These are phyloP conservation scores for Raffaelea ambrosiae DNA, from an alignment of 2,329 filamentous ascomycete species.

Conservation along the genomic window DNA sequence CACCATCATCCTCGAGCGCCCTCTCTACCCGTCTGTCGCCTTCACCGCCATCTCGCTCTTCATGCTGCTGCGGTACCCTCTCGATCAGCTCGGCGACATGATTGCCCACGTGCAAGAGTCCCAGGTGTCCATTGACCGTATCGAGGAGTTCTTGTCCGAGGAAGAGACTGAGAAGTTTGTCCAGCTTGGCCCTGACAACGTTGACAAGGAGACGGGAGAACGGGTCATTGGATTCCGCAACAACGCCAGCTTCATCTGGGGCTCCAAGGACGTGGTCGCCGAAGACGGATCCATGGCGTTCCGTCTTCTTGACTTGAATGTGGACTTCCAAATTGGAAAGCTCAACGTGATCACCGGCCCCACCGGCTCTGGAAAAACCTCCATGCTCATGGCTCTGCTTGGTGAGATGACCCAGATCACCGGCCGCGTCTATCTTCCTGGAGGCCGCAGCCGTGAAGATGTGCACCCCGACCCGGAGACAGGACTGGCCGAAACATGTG, in stretches of 20 bases:
- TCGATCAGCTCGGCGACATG: slow-evolving; percentile 98
- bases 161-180: slow-evolving; percentile 94
- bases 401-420: slow-evolving; percentile 88
- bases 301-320: slow-evolving; percentile 71
- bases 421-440: slow-evolving; percentile 77
- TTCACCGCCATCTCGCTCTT: slow-evolving; percentile 97
- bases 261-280: slow-evolving; percentile 53
- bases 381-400: slow-evolving; percentile 86
- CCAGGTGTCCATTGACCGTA: slow-evolving; percentile 92
- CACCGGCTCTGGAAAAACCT: slow-evolving; percentile 93
- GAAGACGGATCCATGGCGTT: slow-evolving; percentile 66
- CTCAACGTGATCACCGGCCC: slow-evolving; percentile 90
- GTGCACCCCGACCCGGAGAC: slow-evolving; percentile 74
- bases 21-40: slow-evolving; percentile 81
- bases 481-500: slow-evolving; percentile 80
- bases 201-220: slow-evolving; percentile 60
- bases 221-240: slow-evolving; percentile 76
- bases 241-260: slow-evolving; percentile 78
- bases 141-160: slow-evolving; percentile 87
- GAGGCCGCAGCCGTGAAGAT: slow-evolving; percentile 78
- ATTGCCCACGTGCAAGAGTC: slow-evolving; percentile 96
- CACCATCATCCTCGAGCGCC: slow-evolving; percentile 81
- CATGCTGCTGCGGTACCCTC: slow-evolving; percentile 80
- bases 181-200: slow-evolving; percentile 65
- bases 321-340: slow-evolving; percentile 76